These are phyloP conservation scores for Geotrichum europaeum DNA, from an alignment of 1,139 yeast genomes.

Conservation along the genomic window DNA sequence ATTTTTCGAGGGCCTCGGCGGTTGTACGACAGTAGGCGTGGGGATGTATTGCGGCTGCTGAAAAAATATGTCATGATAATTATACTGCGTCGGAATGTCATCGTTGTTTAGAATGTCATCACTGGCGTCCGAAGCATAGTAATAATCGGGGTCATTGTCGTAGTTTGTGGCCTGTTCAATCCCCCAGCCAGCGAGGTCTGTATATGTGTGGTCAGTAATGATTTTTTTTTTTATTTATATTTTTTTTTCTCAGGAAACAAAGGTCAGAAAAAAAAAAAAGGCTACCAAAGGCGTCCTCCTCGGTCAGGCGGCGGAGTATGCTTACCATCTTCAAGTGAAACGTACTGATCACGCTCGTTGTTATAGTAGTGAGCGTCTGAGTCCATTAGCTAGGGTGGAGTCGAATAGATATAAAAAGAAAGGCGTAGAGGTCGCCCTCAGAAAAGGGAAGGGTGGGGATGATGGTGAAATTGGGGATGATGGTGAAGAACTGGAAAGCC, in stretches of 20 bases:
- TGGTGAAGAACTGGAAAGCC: too few relatives aligned
- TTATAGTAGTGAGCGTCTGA: not conserved
- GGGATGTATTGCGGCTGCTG: not conserved
- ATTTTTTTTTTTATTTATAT: not conserved
- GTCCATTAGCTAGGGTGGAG: not conserved
- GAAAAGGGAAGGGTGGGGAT: too few relatives aligned
- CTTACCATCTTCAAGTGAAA: not conserved
- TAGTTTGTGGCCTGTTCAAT: not conserved
- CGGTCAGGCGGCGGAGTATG: not conserved
- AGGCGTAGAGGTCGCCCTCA: not conserved
- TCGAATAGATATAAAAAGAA: too few relatives aligned
- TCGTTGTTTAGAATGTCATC: not conserved
- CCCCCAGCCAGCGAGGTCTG: constrained; percentile 4
- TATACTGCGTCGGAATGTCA: not conserved
- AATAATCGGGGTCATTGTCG: not conserved
- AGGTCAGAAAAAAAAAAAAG: too few relatives aligned
- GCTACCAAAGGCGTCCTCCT: too few relatives aligned
- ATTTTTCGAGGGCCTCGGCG: not conserved
- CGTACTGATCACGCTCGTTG: not conserved
- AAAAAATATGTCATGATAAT: not conserved
- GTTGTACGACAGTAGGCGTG: not conserved
- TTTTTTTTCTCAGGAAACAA: too few relatives aligned
- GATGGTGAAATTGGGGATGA: too few relatives aligned
- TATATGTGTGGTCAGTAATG: not conserved
- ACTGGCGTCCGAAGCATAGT: not conserved